phyloP scores from a whole-genome alignment of 2,329 filamentous ascomycete genomes.

The Incumbomyces delicatus region DNA sequence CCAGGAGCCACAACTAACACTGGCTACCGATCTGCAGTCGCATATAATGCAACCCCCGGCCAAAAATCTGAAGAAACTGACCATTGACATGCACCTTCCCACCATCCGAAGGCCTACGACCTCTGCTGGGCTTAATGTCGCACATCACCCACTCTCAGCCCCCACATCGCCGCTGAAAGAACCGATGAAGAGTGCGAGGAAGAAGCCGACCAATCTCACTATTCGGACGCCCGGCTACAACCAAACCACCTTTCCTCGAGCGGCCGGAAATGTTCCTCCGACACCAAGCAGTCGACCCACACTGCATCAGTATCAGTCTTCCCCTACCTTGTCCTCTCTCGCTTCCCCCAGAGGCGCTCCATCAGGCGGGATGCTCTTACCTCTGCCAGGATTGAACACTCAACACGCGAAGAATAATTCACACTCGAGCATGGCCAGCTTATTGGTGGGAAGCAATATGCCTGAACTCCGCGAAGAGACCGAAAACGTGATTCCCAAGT shows the following conservation, averaged over 20 bases:
- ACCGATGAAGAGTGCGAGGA: conserved; percentile 43
- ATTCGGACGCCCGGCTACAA: conserved; percentile 47
- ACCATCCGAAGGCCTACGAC: conserved; percentile 37
- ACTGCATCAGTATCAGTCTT: conserved; percentile 53
- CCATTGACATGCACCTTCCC: conserved; percentile 48
- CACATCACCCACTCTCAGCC: conserved; percentile 34
- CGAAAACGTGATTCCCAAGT: conserved; percentile 41
- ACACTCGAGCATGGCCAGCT: conserved; percentile 16
- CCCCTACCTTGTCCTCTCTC: conserved; percentile 47
- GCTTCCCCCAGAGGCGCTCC: conserved; percentile 43
- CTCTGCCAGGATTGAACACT: conserved; percentile 11
- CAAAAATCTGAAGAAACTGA: conserved; percentile 54
- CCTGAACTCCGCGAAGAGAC: conserved; percentile 44
- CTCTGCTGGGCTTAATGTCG: conserved; percentile 37
- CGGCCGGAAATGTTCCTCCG: conserved; percentile 44
- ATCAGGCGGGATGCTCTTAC: conserved; percentile 39
- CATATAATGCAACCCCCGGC: conserved; percentile 21
- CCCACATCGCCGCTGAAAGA: conserved; percentile 50
- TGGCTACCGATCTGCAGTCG: conserved; percentile 20
- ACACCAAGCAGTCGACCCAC: conserved; percentile 47
- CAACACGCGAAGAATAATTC: conserved; percentile 10
- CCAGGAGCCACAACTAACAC: conserved; percentile 10
- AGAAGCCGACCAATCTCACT: conserved; percentile 51
- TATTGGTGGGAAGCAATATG: conserved; percentile 23
- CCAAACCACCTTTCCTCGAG: conserved; percentile 37